Evolutionary conservation across 495 filamentous ascomycete species (phyloP).

Genomic region (Penicillium bialowiezense): DNA sequence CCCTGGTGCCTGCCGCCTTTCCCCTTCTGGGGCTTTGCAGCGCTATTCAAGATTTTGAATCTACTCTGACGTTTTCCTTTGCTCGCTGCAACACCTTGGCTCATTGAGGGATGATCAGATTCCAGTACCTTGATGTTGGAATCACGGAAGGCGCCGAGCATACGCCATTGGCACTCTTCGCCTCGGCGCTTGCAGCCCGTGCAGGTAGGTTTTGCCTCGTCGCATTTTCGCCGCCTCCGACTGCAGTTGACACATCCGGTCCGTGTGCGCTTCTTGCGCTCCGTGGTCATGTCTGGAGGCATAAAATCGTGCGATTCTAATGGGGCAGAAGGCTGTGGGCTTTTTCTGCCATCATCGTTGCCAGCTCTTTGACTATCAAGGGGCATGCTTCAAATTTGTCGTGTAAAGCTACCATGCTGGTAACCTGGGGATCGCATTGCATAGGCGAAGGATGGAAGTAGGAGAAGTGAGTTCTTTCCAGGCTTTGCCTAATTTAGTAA

Average conservation of each 20-base stretch:
- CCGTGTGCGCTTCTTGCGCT: slow-evolving; percentile 30
- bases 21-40: neutral
- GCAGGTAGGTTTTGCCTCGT: slow-evolving; percentile 31
- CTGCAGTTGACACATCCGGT: slow-evolving; percentile 36
- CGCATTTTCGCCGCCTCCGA: slow-evolving; percentile 32
- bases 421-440: slow-evolving; percentile 6
- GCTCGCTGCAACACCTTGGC: slow-evolving; percentile 19
- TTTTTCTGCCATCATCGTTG: neutral
- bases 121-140: slow-evolving; percentile 32
- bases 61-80: slow-evolving; percentile 21
- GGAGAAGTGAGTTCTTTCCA: too few relatives aligned
- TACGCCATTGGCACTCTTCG: slow-evolving; percentile 32
- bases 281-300: slow-evolving; percentile 14
- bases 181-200: slow-evolving; percentile 30
- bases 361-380: neutral
- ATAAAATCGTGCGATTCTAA: slow-evolving; percentile 6
- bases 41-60: slow-evolving; percentile 29
- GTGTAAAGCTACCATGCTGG: neutral
- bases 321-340: neutral
- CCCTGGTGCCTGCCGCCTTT: neutral
- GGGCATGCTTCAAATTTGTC: neutral
- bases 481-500: too few relatives aligned
- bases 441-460: neutral
- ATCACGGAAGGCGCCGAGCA: slow-evolving; percentile 34
- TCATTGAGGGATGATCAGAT: slow-evolving; percentile 32